Conservation (phyloP, 495 filamentous ascomycete genomes). For the Xylaria intraflava region DNA sequence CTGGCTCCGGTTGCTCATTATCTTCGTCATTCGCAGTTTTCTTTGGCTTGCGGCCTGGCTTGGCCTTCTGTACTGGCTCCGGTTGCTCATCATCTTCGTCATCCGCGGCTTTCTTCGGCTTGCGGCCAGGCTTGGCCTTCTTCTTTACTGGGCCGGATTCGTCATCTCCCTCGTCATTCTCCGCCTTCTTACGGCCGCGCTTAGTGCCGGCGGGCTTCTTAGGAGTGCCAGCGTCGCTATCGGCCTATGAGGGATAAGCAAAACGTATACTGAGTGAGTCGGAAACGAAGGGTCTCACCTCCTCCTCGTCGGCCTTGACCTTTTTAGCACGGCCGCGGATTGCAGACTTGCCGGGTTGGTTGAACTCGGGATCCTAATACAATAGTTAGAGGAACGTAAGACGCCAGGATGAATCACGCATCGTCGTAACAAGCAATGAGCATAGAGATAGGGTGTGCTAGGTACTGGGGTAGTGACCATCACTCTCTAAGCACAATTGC, state of each 20-base stretch:
- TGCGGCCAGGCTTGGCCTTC: conserved; percentile 11
- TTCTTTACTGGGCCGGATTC: conserved; percentile 12
- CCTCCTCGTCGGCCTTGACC: conserved; percentile 28
- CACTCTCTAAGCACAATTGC: background rate
- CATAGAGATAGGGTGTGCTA: background rate
- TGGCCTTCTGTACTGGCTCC: conserved; percentile 30
- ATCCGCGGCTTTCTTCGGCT: conserved; percentile 16
- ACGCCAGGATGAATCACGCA: background rate
- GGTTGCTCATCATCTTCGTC: background rate
- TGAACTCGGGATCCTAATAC: conserved; percentile 59
- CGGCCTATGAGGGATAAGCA: conserved; percentile 13
- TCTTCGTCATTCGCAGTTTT: conserved; percentile 13
- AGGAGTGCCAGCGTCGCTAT: conserved; percentile 14
- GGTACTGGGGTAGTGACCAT: background rate
- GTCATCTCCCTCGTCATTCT: conserved; percentile 19
- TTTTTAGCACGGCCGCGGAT: conserved; percentile 48
- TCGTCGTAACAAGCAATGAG: background rate
- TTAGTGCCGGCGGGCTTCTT: conserved; percentile 29
- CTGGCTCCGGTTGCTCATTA: background rate
- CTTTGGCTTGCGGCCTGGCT: conserved; percentile 8
- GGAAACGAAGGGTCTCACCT: conserved; percentile 14
- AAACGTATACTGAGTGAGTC: background rate
- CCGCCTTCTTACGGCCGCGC: conserved; percentile 32
- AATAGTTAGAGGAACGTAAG: background rate
- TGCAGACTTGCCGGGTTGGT: conserved; percentile 58